Evolutionary conservation across 1,284 basidiomycete species (phyloP).

Genomic region (Puccinia horiana): DNA sequence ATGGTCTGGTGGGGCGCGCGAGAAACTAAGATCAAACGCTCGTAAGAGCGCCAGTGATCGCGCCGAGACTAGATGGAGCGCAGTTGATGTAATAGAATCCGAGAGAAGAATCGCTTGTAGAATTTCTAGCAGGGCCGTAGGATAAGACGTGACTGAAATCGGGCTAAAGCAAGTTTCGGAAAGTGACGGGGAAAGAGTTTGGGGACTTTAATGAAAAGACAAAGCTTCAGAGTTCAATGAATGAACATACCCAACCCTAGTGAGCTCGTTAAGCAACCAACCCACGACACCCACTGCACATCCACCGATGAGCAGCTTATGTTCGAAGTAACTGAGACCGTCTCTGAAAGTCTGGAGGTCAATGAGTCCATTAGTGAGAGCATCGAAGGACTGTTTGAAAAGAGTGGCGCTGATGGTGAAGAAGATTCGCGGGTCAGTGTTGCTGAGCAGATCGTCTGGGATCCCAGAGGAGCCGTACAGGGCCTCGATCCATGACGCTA

Average conservation of each 20-base stretch:
- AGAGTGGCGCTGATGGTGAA: constrained; percentile 33
- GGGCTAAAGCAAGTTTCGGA: background rate
- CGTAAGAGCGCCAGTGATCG: constrained; percentile 33
- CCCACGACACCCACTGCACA: constrained; percentile 41
- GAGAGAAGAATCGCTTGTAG: constrained; percentile 47
- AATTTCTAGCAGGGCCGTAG: constrained; percentile 37
- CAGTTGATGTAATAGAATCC: constrained; percentile 31
- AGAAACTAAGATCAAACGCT: constrained; percentile 14
- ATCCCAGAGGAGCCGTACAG: constrained; percentile 46
- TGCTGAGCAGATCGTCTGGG: constrained; percentile 34
- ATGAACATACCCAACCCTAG: constrained; percentile 20
- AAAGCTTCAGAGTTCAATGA: background rate
- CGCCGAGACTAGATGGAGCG: constrained; percentile 30
- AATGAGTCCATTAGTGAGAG: constrained; percentile 31
- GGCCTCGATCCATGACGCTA: constrained; percentile 44
- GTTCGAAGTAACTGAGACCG: constrained; percentile 46
- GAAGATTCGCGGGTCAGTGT: constrained; percentile 43
- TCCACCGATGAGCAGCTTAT: constrained; percentile 36
- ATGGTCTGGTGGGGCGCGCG: background rate
- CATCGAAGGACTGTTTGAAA: constrained; percentile 48
- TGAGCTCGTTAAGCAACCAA: constrained; percentile 44
- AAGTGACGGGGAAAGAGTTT: background rate
- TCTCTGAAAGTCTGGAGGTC: constrained; percentile 43
- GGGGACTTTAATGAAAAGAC: background rate
- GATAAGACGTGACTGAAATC: constrained; percentile 28